Evolutionary conservation across 805 yeast genomes (phyloP).

Genomic region (Sugiyamaella americana): DNA sequence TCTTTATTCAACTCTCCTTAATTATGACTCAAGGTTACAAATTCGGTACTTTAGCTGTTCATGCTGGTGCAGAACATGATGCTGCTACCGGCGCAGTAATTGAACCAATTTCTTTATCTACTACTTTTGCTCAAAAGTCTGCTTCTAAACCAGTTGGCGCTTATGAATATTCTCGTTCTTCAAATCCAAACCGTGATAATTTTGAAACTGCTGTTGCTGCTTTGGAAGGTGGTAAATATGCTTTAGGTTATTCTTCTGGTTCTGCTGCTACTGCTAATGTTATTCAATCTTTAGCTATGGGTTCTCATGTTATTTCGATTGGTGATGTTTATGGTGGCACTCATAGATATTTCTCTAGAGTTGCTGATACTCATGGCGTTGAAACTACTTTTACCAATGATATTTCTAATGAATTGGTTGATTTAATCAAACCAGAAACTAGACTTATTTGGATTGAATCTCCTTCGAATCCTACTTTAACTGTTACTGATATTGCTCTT

Average conservation of each 20-base stretch:
- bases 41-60: conserved; percentile 79
- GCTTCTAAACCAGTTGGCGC: conserved; percentile 74
- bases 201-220: conserved; percentile 76
- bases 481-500: conserved; percentile 65
- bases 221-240: conserved; percentile 64
- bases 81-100: conserved; percentile 80
- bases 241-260: conserved; percentile 74
- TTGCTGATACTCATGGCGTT: conserved; percentile 74
- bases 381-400: conserved; percentile 60
- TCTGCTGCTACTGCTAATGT: conserved; percentile 77
- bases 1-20: not conserved
- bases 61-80: conserved; percentile 70
- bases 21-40: conserved; percentile 36
- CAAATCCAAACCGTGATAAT: conserved; percentile 80
- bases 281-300: conserved; percentile 64
- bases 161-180: conserved; percentile 79
- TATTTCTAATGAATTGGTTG: conserved; percentile 52
- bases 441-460: conserved; percentile 81
- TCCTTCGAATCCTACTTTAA: conserved; percentile 82
- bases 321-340: conserved; percentile 92
- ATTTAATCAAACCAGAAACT: conserved; percentile 54
- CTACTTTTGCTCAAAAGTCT: conserved; percentile 75
- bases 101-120: conserved; percentile 74
- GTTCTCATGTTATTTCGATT: conserved; percentile 68
- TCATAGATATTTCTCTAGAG: conserved; percentile 83